Percentiles rank a stretch among this genome's conserved stretches.
Evolutionary conservation across 352 stramenopile species (phyloP).

Genomic region (Pythium oligandrum): DNA sequence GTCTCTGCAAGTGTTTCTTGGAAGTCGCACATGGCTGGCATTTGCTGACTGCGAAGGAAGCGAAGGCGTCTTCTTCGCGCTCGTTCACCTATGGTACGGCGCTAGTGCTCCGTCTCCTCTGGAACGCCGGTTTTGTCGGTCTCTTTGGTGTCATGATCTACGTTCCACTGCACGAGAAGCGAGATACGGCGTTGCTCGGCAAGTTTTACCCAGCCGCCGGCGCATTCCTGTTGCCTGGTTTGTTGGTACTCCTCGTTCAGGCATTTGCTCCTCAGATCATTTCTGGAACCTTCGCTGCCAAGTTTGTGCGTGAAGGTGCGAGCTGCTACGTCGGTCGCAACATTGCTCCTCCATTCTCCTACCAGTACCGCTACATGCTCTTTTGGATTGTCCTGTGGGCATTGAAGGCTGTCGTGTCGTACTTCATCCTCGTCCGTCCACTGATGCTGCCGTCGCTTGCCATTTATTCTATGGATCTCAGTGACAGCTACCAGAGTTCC

Average conservation of each 20-base stretch:
- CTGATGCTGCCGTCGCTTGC: constrained; percentile 34
- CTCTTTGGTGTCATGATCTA: constrained; percentile 38
- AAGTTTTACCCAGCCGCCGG: constrained; percentile 9
- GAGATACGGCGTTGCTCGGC: constrained; percentile 15
- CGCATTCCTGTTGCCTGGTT: constrained; percentile 23
- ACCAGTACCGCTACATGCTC: constrained; percentile 27
- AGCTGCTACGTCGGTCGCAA: constrained; percentile 39
- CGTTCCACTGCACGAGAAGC: constrained; percentile 18
- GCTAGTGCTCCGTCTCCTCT: constrained; percentile 29
- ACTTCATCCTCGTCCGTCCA: constrained; percentile 34
- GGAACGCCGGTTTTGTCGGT: constrained; percentile 29
- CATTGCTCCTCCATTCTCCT: constrained; percentile 29
- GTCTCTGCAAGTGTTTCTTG: constrained; percentile 28
- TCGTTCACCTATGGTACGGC: constrained; percentile 36
- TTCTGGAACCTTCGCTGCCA: constrained; percentile 22
- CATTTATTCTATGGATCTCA: constrained; percentile 35
- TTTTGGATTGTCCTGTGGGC: constrained; percentile 35
- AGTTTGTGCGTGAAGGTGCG: constrained; percentile 40
- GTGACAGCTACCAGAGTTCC: constrained; percentile 20
- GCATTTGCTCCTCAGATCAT: constrained; percentile 30
- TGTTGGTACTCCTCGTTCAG: constrained; percentile 23
- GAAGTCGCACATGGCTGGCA: constrained; percentile 36
- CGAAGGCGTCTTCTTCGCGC: constrained; percentile 25
- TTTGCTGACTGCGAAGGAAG: constrained; percentile 22
- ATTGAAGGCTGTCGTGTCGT: constrained; percentile 33